phyloP scores from a whole-genome alignment of 208 protist species.

The Trypanosoma lewisi region DNA sequence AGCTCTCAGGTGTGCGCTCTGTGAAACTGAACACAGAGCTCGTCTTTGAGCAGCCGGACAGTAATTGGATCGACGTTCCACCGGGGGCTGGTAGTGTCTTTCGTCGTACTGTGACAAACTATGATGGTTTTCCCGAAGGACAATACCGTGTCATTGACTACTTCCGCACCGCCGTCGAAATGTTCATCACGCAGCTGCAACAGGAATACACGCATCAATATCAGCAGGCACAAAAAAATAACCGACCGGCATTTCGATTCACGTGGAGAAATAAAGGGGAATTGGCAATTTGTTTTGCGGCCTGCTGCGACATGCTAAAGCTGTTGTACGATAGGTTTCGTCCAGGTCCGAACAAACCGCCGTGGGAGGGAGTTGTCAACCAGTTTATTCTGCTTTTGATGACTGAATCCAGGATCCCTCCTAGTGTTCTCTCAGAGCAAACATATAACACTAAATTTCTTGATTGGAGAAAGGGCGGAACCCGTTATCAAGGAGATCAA shows the following conservation, averaged over 20 bases:
- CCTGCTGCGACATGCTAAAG: constrained; percentile 83
- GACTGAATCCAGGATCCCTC: constrained; percentile 57
- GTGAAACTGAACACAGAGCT: constrained; percentile 66
- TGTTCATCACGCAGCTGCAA: constrained; percentile 69
- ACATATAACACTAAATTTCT: constrained; percentile 85
- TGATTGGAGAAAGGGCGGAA: constrained; percentile 88
- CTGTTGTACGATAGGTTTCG: constrained; percentile 65
- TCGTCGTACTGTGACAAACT: constrained; percentile 43
- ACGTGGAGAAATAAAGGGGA: constrained; percentile 83
- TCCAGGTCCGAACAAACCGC: constrained; percentile 49
- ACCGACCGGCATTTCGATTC: constrained; percentile 43
- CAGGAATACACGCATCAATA: constrained; percentile 64
- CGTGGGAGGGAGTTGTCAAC: constrained; percentile 59
- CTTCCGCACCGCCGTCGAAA: constrained; percentile 71
- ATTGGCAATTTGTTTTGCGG: constrained; percentile 83
- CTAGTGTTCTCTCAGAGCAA: constrained; percentile 41
- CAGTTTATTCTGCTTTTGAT: constrained; percentile 69
- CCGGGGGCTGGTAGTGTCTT: constrained; percentile 29
- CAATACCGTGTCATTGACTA: constrained; percentile 76
- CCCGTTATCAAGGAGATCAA: constrained; percentile 70
- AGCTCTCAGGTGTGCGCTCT: constrained; percentile 10
- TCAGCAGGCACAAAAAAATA: constrained; percentile 33
- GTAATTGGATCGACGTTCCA: constrained; percentile 68
- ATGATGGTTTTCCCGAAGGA: constrained; percentile 55
- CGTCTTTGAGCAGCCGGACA: constrained; percentile 62